Conservation (phyloP, 2,329 filamentous ascomycete genomes). For the Venturia asperata region DNA sequence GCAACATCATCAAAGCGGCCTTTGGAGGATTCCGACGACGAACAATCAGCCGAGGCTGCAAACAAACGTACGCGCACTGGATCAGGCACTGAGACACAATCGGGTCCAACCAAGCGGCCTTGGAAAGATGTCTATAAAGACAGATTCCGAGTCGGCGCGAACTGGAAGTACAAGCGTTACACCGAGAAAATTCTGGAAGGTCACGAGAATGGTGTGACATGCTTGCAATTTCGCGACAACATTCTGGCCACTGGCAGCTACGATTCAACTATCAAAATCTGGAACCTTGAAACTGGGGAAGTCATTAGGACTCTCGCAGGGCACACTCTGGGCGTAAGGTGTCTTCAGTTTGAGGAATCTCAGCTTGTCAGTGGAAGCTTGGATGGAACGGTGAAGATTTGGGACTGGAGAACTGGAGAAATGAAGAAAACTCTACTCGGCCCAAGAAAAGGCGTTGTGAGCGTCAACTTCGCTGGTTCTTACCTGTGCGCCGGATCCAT, state of each 20-base stretch:
- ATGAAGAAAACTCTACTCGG: conserved; percentile 74
- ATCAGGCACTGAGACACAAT: neutral
- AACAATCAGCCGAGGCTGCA: conserved; percentile 35
- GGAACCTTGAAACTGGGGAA: conserved; percentile 84
- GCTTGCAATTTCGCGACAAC: conserved; percentile 74
- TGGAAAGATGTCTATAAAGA: conserved; percentile 99
- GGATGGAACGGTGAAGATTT: conserved; percentile 81
- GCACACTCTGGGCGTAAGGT: conserved; percentile 75
- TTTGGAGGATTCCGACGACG: conserved; percentile 24
- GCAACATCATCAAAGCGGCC: neutral
- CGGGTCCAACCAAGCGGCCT: conserved; percentile 45
- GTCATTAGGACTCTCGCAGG: conserved; percentile 78
- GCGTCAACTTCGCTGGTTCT: conserved; percentile 77
- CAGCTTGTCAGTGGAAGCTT: conserved; percentile 87
- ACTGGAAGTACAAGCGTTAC: conserved; percentile 94
- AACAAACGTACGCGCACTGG: conserved; percentile 21
- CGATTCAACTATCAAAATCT: conserved; percentile 90
- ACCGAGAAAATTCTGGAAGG: conserved; percentile 77
- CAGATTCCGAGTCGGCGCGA: conserved; percentile 88
- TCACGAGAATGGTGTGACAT: conserved; percentile 81
- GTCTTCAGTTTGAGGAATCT: conserved; percentile 85
- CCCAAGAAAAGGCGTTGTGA: conserved; percentile 76
- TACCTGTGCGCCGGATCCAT: conserved; percentile 83
- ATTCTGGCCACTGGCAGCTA: conserved; percentile 92
- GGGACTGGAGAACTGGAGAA: conserved; percentile 92